phyloP scores from a whole-genome alignment of 208 protist species.

The Crithidia expoeki region DNA sequence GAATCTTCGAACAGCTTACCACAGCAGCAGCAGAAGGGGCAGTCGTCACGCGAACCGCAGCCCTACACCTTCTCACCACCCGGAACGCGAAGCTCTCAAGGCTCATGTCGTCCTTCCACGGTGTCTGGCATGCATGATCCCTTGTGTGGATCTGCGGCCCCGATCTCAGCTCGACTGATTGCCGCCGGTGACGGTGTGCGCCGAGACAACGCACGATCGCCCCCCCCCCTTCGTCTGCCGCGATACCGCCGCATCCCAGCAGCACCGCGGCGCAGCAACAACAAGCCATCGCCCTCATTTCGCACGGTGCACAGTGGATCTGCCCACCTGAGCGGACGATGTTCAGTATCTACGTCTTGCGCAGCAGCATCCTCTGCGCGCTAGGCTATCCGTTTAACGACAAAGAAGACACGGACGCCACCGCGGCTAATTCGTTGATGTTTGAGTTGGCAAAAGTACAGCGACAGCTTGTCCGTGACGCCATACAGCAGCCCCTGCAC shows the following conservation, averaged over 20 bases:
- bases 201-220: not conserved
- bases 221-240: not conserved
- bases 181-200: not conserved
- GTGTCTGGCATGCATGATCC: not conserved
- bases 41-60: not conserved
- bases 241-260: not conserved
- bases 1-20: too few species aligned
- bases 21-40: too few species aligned
- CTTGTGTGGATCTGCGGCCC: not conserved
- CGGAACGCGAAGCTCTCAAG: not conserved
- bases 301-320: constrained; percentile 16
- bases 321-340: not conserved
- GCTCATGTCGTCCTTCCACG: not conserved
- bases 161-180: not conserved
- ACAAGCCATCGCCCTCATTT: constrained; percentile 1
- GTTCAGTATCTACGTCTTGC: constrained; percentile 25
- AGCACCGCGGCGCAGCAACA: constrained; percentile 8
- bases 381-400: constrained; percentile 8
- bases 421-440: not conserved
- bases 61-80: not conserved
- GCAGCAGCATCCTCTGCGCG: constrained; percentile 39
- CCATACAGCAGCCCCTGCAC: constrained; percentile 16
- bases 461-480: constrained; percentile 2
- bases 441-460: constrained; percentile 10
- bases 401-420: not conserved